Conservation (phyloP, 108 stramenopile genomes). For the Bacterosira constricta region DNA sequence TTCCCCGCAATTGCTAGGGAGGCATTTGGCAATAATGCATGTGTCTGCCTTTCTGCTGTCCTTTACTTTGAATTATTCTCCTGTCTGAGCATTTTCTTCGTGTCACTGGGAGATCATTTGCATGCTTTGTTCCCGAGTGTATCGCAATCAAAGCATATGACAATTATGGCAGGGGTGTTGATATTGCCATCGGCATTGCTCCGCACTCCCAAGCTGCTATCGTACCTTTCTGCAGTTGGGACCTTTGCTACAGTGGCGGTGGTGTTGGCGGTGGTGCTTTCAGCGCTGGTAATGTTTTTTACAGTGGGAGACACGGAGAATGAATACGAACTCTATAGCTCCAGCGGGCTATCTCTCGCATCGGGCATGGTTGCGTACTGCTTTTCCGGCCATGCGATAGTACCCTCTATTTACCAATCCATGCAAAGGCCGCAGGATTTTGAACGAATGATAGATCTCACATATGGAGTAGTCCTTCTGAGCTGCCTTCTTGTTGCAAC, state of each 20-base stretch:
- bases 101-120: conserved; percentile 77
- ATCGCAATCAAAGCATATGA: conserved; percentile 59
- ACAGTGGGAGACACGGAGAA: conserved; percentile 21
- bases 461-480: conserved; percentile 60
- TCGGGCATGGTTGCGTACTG: conserved; percentile 79
- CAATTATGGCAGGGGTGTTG: conserved; percentile 52
- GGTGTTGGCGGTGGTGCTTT: conserved; percentile 59
- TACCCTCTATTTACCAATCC: conserved; percentile 76
- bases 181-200: conserved; percentile 67
- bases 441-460: conserved; percentile 67
- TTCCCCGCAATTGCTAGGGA: conserved; percentile 82
- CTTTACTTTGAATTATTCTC: conserved; percentile 87
- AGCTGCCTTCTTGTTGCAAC: conserved; percentile 65
- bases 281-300: conserved; percentile 63
- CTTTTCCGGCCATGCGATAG: conserved; percentile 83
- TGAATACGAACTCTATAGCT: conserved; percentile 39
- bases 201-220: conserved; percentile 68
- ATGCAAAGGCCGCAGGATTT: conserved; percentile 78
- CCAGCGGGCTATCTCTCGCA: conserved; percentile 57
- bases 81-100: conserved; percentile 79
- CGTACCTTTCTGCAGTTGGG: conserved; percentile 76
- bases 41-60: conserved; percentile 59
- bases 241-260: conserved; percentile 73
- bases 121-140: conserved; percentile 63
- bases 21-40: conserved; percentile 67